Evolutionary conservation across 768 basidiomycete species (phyloP), one percentile per base, ranked within the genome.

Genomic region (Cystoderma amianthinum): DNA sequence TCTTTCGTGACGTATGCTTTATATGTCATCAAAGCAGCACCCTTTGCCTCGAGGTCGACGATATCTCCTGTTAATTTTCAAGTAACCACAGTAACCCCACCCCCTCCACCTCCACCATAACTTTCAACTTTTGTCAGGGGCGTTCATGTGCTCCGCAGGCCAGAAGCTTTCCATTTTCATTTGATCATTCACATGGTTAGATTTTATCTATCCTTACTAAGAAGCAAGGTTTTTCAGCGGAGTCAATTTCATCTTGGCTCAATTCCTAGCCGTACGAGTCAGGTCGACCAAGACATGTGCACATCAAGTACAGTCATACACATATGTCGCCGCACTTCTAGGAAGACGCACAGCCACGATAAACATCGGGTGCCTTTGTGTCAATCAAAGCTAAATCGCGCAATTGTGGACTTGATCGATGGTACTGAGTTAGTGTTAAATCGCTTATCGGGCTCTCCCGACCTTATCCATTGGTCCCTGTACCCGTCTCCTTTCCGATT

Each of bases 11-110:
- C n/a, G n/a, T n/a, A n/a, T n/a, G n/a, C n/a, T n/a, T n/a, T n/a
- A n/a, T n/a, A n/a, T n/a, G n/a, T n/a, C n/a, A n/a, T n/a, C n/a
- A n/a, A n/a, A 11, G 10, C 16, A 28, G 23, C 38, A 9, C 25
- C 16, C 16, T 24, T 28, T 36, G 41, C 41, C 41, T 43, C 41
- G 41, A 43, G 41, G 41, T 23, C 33, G n/a, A 28, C n/a, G 23
- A 28, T 28, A 28, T 28, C n/a, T 28, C 20, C 4, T 32, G 20
- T 12, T n/a, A 17, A 17, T 32, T 20, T 18, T 15, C 12, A 13
- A 18, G 32, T 32, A 17, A 7, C 41, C 16, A 34, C 11, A 33
- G 32, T 35, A 9, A 19, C n/a, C 41, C 9, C 19, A 10, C 41
- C 41, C 28, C 30, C 41, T 35, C 6, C 6, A 10, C 22, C 32